Base-by-base conservation (phyloP, 495 filamentous ascomycete species). In the Mycothermus thermophilus region DNA sequence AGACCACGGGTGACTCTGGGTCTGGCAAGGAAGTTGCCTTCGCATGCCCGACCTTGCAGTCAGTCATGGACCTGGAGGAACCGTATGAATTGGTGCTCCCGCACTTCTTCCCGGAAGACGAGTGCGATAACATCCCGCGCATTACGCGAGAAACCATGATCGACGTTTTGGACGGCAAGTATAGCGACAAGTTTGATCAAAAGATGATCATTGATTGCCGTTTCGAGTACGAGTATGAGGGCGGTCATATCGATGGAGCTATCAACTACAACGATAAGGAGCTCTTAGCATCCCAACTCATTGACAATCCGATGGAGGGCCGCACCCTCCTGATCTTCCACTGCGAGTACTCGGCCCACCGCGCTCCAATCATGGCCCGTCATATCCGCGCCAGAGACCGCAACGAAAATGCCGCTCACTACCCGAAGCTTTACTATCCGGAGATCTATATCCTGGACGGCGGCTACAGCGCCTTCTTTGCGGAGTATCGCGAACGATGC, bases 171-270 rank as follows among this genome's bases (percentile, higher is more conserved):
- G 80, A 93, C 56, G 83, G 83, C 24, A 80, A 82, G 46, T 95
- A 77, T 54, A 72, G 74, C 38, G 66, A 74, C 11, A 46, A 69
- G 2, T 96, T 77, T 48, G 75, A 82, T 33, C 70, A 83, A 40
- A 75, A 79, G 42, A 68, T 90, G 54, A 64, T 99, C 44, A 75
- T 99, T 34, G 92, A 99, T 49, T 99, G 92, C 52, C 81, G 90
- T 8, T 99, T 99, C 54, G 92, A 96, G 58, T 99, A 96, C 55
- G 92, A 99, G 59, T 99, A 87, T 55, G 78, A 93, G 20, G 92
- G 92, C 28, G 92, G 92, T 12, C 92, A 99, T 51, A 93, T 99
- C 42, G 69, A 81, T 31, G 80, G 81, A 0, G 92, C 92, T 21
- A 60, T 93, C 48, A 99, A 99, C 61, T 84, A 80, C 63, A 95